phyloP scores from a whole-genome alignment of 2,329 filamentous ascomycete species.

The Exophiala phaeomuriformis region DNA sequence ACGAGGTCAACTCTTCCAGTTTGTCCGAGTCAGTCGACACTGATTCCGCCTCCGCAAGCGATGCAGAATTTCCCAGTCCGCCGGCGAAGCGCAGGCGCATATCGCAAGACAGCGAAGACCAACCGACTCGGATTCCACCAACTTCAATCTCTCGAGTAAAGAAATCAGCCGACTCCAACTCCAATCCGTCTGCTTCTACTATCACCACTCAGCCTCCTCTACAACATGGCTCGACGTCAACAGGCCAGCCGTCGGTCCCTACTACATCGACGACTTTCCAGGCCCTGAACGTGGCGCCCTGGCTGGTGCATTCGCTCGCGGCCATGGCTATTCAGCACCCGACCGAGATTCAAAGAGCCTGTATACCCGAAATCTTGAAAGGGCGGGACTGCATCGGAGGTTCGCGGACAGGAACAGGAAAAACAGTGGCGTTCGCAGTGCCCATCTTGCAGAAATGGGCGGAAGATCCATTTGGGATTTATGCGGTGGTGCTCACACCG shows the following conservation, averaged over 20 bases:
- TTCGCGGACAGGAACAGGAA: conserved; percentile 90
- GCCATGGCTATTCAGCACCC: conserved; percentile 77
- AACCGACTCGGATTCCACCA: neutral
- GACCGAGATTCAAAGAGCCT: conserved; percentile 85
- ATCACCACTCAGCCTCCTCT: neutral
- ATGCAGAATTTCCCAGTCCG: conserved; percentile 15
- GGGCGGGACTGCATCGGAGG: conserved; percentile 93
- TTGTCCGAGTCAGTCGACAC: neutral
- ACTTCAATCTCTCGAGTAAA: conserved; percentile 14
- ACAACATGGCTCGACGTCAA: neutral
- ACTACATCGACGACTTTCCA: conserved; percentile 56
- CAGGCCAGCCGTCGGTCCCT: neutral
- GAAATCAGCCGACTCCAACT: neutral
- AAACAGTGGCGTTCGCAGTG: conserved; percentile 91
- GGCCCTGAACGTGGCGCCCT: conserved; percentile 66
- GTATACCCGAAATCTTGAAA: conserved; percentile 85
- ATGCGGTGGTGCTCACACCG: conserved; percentile 79
- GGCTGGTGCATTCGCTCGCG: conserved; percentile 74
- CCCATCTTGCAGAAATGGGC: conserved; percentile 93
- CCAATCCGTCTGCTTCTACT: neutral
- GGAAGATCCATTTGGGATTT: conserved; percentile 85
- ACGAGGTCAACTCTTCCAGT: neutral
- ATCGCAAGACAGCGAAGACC: conserved; percentile 8
- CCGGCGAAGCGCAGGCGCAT: conserved; percentile 24
- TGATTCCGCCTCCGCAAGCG: neutral